These are phyloP conservation scores for Scytalidium lignicola DNA, from an alignment of 2,329 filamentous ascomycete species.

Conservation along the genomic window DNA sequence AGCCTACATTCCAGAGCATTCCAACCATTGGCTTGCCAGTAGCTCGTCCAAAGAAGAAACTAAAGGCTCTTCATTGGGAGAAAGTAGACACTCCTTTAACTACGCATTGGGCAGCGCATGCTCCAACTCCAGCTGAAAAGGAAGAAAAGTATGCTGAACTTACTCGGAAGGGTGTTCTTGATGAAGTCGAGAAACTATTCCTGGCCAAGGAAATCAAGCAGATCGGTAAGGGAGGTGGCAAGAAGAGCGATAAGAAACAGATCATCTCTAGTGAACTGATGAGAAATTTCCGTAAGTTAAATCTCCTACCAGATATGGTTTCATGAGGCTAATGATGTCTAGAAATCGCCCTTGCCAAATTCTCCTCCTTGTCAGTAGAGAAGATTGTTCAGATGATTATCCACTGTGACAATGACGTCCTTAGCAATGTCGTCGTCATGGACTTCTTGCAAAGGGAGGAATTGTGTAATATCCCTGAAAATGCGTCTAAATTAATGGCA, in stretches of 20 bases:
- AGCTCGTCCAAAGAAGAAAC: conserved; percentile 94
- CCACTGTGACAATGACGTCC: conserved; percentile 82
- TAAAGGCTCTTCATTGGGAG: conserved; percentile 99
- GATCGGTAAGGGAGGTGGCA: conserved; percentile 59
- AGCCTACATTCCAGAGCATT: conserved; percentile 45
- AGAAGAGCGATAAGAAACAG: conserved; percentile 95
- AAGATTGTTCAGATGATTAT: conserved; percentile 91
- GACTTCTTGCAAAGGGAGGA: conserved; percentile 93
- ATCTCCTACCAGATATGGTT: neutral
- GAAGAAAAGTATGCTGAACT: conserved; percentile 96
- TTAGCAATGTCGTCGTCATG: conserved; percentile 91
- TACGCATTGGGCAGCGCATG: conserved; percentile 87
- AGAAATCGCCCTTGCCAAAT: conserved; percentile 88
- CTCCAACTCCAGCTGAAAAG: conserved; percentile 78
- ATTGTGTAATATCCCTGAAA: conserved; percentile 87
- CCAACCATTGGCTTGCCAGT: conserved; percentile 68
- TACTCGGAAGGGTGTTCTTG: conserved; percentile 88
- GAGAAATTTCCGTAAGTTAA: conserved; percentile 68
- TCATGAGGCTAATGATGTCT: conserved; percentile 11
- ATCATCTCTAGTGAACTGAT: conserved; percentile 87
- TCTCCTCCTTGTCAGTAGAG: conserved; percentile 77
- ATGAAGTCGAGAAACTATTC: conserved; percentile 96
- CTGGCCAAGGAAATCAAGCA: conserved; percentile 95
- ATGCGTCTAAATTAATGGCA: conserved; percentile 83
- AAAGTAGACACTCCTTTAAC: conserved; percentile 91